Evolutionary conservation across 1,139 yeast genomes (phyloP).

Genomic region (Debaryomyces psychrophilus): DNA sequence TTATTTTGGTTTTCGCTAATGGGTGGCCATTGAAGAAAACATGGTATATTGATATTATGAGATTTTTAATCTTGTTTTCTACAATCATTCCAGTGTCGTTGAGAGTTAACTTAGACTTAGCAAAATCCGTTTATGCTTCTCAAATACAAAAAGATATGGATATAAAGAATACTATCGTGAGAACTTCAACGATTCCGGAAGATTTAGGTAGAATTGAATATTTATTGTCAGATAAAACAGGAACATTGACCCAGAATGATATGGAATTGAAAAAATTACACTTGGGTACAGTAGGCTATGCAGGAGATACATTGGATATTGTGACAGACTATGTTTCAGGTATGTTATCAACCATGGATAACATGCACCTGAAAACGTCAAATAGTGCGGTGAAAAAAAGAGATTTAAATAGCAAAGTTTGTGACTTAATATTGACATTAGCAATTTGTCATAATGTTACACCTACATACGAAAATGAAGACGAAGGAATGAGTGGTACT

Average conservation of each 20-base stretch:
- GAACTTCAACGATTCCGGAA: constrained; percentile 97
- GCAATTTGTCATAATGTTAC: constrained; percentile 97
- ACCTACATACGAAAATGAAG: constrained; percentile 30
- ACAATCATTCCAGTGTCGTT: constrained; percentile 95
- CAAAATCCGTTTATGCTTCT: constrained; percentile 93
- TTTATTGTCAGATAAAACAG: constrained; percentile 90
- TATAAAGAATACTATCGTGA: constrained; percentile 85
- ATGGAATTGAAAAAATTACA: constrained; percentile 96
- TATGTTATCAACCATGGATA: constrained; percentile 24
- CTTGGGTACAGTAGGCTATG: constrained; percentile 88
- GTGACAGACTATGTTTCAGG: constrained; percentile 68
- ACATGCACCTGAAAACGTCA: constrained; percentile 16
- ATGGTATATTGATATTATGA: constrained; percentile 90
- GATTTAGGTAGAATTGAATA: constrained; percentile 96
- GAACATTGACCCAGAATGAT: constrained; percentile 96
- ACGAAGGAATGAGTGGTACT: constrained; percentile 15
- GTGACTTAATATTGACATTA: constrained; percentile 77
- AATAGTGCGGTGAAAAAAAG: constrained; percentile 31
- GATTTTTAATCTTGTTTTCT: constrained; percentile 88
- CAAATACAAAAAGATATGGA: constrained; percentile 87
- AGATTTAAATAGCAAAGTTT: constrained; percentile 73
- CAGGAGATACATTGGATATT: constrained; percentile 89
- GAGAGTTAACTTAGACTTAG: constrained; percentile 91
- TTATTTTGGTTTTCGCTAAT: constrained; percentile 74
- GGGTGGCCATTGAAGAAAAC: constrained; percentile 64